Evolutionary conservation across 1,284 basidiomycete species (phyloP).

Genomic region (Uromyces viciae-fabae): DNA sequence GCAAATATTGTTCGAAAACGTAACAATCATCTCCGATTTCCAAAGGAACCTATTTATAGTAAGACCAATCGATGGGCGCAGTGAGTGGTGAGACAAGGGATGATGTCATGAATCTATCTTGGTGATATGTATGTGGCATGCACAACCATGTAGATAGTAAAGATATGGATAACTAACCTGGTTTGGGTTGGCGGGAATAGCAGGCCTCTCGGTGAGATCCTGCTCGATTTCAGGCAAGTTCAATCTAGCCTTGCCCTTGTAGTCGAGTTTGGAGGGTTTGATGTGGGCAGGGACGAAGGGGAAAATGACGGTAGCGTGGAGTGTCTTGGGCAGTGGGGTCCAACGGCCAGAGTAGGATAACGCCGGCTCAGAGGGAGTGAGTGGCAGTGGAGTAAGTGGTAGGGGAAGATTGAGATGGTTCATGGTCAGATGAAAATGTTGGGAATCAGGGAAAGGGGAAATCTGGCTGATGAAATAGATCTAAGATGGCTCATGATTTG

Average conservation of each 20-base stretch:
- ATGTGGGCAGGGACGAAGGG: conserved; percentile 34
- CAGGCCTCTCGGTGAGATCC: neutral
- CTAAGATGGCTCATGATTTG: too few relatives aligned
- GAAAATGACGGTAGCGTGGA: conserved; percentile 33
- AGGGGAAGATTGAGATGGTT: neutral
- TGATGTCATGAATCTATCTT: neutral
- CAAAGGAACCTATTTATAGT: conserved; percentile 58
- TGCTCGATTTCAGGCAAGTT: neutral
- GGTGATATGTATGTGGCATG: too few relatives aligned
- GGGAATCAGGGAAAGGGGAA: neutral
- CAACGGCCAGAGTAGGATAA: conserved; percentile 37
- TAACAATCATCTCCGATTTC: conserved; percentile 89
- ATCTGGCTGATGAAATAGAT: too few relatives aligned
- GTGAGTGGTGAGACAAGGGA: neutral
- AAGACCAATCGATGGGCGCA: too few relatives aligned
- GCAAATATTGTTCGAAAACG: conserved; percentile 81
- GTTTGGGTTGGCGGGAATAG: conserved; percentile 37
- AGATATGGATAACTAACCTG: conserved; percentile 21
- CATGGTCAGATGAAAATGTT: neutral
- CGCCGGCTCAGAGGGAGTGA: neutral
- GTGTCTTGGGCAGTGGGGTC: conserved; percentile 38
- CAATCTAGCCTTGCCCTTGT: conserved; percentile 28
- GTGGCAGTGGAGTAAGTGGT: neutral
- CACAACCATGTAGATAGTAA: too few relatives aligned
- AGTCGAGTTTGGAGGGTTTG: conserved; percentile 5